These are phyloP conservation scores for Aspergillus steynii DNA, from an alignment of 495 filamentous ascomycete genomes.

Conservation along the genomic window DNA sequence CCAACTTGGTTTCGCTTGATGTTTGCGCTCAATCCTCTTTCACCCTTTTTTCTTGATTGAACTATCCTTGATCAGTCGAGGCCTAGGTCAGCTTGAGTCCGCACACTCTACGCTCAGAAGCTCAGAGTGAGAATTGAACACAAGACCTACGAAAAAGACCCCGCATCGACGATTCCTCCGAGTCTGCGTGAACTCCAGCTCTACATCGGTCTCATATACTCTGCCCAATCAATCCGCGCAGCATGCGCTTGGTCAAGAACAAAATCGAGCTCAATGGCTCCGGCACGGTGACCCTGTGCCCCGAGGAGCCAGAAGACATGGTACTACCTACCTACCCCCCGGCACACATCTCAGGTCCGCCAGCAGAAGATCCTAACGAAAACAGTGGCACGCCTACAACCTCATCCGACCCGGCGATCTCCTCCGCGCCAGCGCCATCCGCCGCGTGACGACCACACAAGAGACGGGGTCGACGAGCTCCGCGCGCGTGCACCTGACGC, in stretches of 20 bases:
- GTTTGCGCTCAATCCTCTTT: not conserved
- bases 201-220: not conserved
- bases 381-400: slow-evolving; percentile 95
- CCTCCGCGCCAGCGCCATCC: slow-evolving; percentile 78
- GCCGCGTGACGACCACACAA: slow-evolving; percentile 69
- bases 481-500: slow-evolving; percentile 71
- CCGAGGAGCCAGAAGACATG: slow-evolving; percentile 96
- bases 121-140: not conserved
- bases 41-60: not conserved
- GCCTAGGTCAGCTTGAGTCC: not conserved
- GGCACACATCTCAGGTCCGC: not conserved
- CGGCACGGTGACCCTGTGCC: slow-evolving; percentile 75
- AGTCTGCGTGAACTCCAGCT: not conserved
- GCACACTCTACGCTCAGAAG: not conserved
- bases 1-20: not conserved
- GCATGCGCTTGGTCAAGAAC: slow-evolving; percentile 73
- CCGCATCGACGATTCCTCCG: not conserved
- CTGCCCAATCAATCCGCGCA: not conserved
- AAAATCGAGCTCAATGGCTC: slow-evolving; percentile 76
- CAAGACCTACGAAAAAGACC: not conserved
- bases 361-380: not conserved
- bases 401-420: slow-evolving; percentile 79
- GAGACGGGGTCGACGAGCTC: slow-evolving; percentile 74
- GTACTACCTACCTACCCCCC: slow-evolving; percentile 41
- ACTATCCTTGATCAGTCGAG: not conserved